These are phyloP conservation scores for Stellera chamaejasme DNA, from an alignment of 345 rosid species.

Conservation along the genomic window DNA sequence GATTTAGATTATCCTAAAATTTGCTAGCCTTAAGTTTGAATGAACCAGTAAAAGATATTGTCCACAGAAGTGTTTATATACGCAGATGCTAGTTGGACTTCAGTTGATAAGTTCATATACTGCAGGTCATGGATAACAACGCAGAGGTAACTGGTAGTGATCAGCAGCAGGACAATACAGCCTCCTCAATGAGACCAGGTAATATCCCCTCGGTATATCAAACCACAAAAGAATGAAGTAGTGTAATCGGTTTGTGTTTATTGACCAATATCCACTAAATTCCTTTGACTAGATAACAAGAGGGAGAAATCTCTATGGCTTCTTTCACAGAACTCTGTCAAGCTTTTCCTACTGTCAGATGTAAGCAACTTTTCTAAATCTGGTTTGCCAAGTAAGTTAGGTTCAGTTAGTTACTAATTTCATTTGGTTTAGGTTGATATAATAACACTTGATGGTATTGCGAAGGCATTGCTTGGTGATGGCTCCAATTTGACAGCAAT, in stretches of 20 bases:
- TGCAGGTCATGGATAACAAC: conserved; percentile 22
- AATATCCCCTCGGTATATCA: conserved; percentile 14
- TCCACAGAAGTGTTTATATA: too few species aligned
- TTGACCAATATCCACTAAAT: neutral
- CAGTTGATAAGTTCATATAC: conserved; percentile 26
- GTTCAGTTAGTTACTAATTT: conserved; percentile 1
- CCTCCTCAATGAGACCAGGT: conserved; percentile 45
- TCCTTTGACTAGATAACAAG: conserved; percentile 33
- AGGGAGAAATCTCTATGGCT: conserved; percentile 63
- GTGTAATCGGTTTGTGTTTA: too few species aligned
- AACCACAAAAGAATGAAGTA: neutral
- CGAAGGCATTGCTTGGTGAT: conserved; percentile 51
- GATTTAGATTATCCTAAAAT: neutral
- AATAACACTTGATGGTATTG: conserved; percentile 65
- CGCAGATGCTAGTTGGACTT: neutral
- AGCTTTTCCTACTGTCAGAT: conserved; percentile 75
- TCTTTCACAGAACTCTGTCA: conserved; percentile 68
- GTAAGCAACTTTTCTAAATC: conserved; percentile 33
- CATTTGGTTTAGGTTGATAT: conserved; percentile 35
- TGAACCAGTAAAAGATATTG: too few species aligned
- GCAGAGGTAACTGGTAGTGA: conserved; percentile 25
- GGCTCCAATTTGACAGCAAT: conserved; percentile 39
- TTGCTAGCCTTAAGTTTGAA: neutral
- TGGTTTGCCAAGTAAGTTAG: neutral
- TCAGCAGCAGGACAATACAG: conserved; percentile 36